These are phyloP conservation scores for Calonectria pseudoreteaudii DNA, from an alignment of 2,329 filamentous ascomycete genomes.

Conservation along the genomic window DNA sequence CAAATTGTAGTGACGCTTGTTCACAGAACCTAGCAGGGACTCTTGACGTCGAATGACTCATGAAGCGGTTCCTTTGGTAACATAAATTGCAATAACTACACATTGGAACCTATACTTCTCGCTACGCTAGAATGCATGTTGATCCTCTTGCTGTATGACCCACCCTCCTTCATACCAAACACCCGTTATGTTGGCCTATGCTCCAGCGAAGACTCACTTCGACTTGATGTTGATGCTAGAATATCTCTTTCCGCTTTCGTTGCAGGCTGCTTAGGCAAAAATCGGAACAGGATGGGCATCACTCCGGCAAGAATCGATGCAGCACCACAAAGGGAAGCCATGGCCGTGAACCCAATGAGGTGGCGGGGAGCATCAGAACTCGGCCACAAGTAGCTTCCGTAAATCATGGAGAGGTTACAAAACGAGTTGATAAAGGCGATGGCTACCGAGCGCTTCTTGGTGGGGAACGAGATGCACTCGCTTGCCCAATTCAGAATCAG, in stretches of 20 bases:
- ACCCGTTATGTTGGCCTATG: neutral
- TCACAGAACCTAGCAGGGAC: too few relatives aligned
- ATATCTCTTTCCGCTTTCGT: constrained; percentile 18
- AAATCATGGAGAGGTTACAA: constrained; percentile 29
- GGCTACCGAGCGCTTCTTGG: constrained; percentile 29
- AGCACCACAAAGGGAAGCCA: neutral
- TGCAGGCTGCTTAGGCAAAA: neutral
- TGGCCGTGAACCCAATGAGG: constrained; percentile 21
- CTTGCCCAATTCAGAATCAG: constrained; percentile 29
- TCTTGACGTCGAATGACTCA: too few relatives aligned
- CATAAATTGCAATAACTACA: too few relatives aligned
- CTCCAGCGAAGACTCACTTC: neutral
- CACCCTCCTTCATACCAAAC: neutral
- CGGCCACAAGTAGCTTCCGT: constrained; percentile 32
- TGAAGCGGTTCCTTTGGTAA: too few relatives aligned
- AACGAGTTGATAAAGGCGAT: constrained; percentile 32
- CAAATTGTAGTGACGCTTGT: too few relatives aligned
- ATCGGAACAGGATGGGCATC: constrained; percentile 4
- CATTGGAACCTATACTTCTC: too few relatives aligned
- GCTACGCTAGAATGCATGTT: neutral
- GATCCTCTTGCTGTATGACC: too few relatives aligned
- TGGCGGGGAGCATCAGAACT: constrained; percentile 23
- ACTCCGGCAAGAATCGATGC: neutral
- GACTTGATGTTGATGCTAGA: neutral
- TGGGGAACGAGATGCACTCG: constrained; percentile 22